Evolutionary conservation across 2,329 filamentous ascomycete species (phyloP).

Genomic region (Aplosporella prunicola): DNA sequence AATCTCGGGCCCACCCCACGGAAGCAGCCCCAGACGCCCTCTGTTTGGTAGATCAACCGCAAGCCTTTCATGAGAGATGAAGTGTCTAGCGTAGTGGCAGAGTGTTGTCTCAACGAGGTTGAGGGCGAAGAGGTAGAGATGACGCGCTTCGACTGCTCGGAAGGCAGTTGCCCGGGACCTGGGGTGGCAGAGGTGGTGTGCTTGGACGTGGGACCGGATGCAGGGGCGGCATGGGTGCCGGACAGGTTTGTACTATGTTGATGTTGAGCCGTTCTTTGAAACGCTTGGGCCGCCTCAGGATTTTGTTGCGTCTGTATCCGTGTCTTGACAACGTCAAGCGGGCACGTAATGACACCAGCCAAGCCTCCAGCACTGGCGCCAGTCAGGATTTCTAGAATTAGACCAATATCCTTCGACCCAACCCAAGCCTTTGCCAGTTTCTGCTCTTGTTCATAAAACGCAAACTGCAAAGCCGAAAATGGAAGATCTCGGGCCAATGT

Average conservation of each 20-base stretch:
- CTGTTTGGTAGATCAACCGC: slow-evolving; percentile 77
- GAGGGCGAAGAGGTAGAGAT: slow-evolving; percentile 89
- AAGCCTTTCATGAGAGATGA: slow-evolving; percentile 81
- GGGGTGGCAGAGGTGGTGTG: slow-evolving; percentile 17
- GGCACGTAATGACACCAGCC: slow-evolving; percentile 89
- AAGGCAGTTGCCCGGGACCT: slow-evolving; percentile 19
- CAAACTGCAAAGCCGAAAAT: slow-evolving; percentile 93
- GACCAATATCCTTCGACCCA: slow-evolving; percentile 72
- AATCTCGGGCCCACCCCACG: slow-evolving; percentile 84
- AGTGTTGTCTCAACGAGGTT: slow-evolving; percentile 69
- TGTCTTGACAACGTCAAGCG: slow-evolving; percentile 95
- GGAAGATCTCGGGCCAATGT: slow-evolving; percentile 90
- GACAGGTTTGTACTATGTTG: too few species aligned
- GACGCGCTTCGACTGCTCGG: slow-evolving; percentile 48
- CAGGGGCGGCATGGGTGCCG: background rate
- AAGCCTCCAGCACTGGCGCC: slow-evolving; percentile 84
- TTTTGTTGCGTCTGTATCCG: slow-evolving; percentile 87
- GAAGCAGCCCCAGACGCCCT: slow-evolving; percentile 86
- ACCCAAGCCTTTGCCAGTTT: slow-evolving; percentile 70
- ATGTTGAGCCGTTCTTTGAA: too few species aligned
- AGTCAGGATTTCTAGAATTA: slow-evolving; percentile 77
- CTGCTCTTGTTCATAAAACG: slow-evolving; percentile 94
- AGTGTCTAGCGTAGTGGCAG: slow-evolving; percentile 72
- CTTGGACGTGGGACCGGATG: slow-evolving; percentile 18
- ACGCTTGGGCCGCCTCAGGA: slow-evolving; percentile 26